phyloP scores from a whole-genome alignment of 257 asterid genomes.

The Scutellaria minor region DNA sequence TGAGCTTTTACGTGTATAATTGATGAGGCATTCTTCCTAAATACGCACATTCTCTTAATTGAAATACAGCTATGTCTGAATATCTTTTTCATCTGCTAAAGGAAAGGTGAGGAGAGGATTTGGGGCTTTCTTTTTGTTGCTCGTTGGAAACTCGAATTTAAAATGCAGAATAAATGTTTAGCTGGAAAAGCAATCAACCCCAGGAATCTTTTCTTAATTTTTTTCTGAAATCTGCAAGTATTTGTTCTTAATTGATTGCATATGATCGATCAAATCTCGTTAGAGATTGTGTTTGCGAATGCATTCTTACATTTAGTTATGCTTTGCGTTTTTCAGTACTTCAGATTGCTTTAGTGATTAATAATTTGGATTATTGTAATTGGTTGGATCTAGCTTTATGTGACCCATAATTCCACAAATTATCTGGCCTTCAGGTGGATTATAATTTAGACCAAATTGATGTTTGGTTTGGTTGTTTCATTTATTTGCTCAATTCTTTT shows the following conservation, averaged over 20 bases:
- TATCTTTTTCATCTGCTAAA: constrained; percentile 21
- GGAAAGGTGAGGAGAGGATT: constrained; percentile 24
- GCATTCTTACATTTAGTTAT: neutral
- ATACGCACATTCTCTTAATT: neutral
- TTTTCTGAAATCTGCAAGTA: constrained; percentile 21
- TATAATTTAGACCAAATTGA: constrained; percentile 10
- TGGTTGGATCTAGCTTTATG: neutral
- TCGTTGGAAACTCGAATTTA: neutral
- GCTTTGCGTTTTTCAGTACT: constrained; percentile 16
- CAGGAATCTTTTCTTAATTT: constrained; percentile 1
- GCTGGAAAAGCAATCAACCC: constrained; percentile 28
- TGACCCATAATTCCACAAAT: neutral
- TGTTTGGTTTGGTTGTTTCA: neutral
- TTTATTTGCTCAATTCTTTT: neutral
- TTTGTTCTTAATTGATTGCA: constrained; percentile 29
- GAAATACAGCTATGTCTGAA: constrained; percentile 14
- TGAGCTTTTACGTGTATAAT: neutral
- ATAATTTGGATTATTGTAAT: neutral
- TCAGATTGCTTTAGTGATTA: neutral
- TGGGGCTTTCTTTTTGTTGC: neutral
- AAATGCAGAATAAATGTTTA: constrained; percentile 14
- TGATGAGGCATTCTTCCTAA: constrained; percentile 12
- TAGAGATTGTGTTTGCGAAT: constrained; percentile 10
- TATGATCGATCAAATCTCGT: neutral
- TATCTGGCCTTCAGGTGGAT: neutral